phyloP scores from a whole-genome alignment of 1,284 basidiomycete genomes.

The Fomes fomentarius region DNA sequence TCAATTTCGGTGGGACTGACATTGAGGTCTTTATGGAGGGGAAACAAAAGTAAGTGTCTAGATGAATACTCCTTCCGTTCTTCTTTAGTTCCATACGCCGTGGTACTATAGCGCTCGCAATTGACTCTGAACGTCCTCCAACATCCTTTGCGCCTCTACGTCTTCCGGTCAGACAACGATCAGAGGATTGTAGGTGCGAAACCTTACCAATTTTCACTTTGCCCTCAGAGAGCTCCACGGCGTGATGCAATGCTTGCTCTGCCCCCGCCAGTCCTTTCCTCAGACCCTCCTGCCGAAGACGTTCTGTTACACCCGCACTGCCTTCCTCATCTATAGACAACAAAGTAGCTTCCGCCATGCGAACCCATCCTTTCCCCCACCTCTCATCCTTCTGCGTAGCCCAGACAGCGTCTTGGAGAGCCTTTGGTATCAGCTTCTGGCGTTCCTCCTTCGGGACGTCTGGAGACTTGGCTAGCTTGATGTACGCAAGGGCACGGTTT shows the following conservation, averaged over 20 bases:
- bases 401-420: not conserved
- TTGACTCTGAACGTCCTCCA: not conserved
- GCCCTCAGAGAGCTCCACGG: not conserved
- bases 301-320: not conserved
- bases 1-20: too few relatives aligned
- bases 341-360: constrained; percentile 6
- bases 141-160: constrained; percentile 7
- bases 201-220: constrained; percentile 7
- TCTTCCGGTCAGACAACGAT: not conserved
- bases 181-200: not conserved
- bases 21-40: too few relatives aligned
- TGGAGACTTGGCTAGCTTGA: constrained; percentile 1
- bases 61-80: not conserved
- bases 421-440: not conserved
- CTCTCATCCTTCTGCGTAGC: not conserved
- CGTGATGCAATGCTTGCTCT: not conserved
- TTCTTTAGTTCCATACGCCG: not conserved
- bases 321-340: constrained; percentile 2
- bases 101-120: not conserved
- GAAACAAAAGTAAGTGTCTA: too few relatives aligned
- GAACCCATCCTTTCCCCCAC: constrained; percentile 13
- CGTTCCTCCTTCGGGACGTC: constrained; percentile 1
- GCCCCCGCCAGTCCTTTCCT: not conserved
- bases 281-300: not conserved
- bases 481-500: constrained; percentile 6